Conservation (phyloP, 2,329 filamentous ascomycete species). For the Clonostachys sp. region DNA sequence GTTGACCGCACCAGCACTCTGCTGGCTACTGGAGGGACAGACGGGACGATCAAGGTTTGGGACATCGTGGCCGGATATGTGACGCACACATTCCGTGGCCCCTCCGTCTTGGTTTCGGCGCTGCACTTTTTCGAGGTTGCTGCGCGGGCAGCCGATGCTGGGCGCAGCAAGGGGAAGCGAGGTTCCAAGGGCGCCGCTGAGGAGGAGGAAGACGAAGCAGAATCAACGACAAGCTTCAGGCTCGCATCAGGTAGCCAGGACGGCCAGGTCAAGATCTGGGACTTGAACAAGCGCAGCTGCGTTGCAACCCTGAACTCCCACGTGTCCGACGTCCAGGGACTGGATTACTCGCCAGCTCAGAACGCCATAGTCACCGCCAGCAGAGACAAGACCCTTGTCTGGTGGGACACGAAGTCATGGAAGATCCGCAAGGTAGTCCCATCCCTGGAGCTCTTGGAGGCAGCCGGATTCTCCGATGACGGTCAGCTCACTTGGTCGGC, state of each 20-base stretch:
- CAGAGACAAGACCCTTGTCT: slow-evolving; percentile 88
- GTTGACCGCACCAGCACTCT: slow-evolving; percentile 86
- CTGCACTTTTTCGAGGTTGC: slow-evolving; percentile 85
- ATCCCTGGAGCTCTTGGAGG: slow-evolving; percentile 80
- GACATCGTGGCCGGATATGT: slow-evolving; percentile 86
- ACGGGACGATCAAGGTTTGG: slow-evolving; percentile 95
- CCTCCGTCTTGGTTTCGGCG: slow-evolving; percentile 86
- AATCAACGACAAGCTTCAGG: slow-evolving; percentile 54
- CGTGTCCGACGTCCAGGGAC: slow-evolving; percentile 84
- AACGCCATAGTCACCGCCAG: slow-evolving; percentile 78
- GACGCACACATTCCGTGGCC: slow-evolving; percentile 92
- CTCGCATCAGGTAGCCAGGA: slow-evolving; percentile 92
- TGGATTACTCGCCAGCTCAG: slow-evolving; percentile 75
- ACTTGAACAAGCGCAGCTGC: slow-evolving; percentile 77
- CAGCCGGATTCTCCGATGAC: slow-evolving; percentile 70
- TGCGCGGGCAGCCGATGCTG: slow-evolving; percentile 23
- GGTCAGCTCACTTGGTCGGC: slow-evolving; percentile 76
- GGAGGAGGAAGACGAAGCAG: slow-evolving; percentile 27
- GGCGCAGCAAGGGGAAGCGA: slow-evolving; percentile 27
- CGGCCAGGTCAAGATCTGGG: slow-evolving; percentile 87
- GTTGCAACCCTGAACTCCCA: slow-evolving; percentile 82
- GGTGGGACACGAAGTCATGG: slow-evolving; percentile 88
- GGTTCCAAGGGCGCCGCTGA: slow-evolving; percentile 25
- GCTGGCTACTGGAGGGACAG: slow-evolving; percentile 86
- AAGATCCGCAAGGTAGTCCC: slow-evolving; percentile 76